phyloP scores from a whole-genome alignment of 495 filamentous ascomycete genomes.

The Penicillium robsamsonii region DNA sequence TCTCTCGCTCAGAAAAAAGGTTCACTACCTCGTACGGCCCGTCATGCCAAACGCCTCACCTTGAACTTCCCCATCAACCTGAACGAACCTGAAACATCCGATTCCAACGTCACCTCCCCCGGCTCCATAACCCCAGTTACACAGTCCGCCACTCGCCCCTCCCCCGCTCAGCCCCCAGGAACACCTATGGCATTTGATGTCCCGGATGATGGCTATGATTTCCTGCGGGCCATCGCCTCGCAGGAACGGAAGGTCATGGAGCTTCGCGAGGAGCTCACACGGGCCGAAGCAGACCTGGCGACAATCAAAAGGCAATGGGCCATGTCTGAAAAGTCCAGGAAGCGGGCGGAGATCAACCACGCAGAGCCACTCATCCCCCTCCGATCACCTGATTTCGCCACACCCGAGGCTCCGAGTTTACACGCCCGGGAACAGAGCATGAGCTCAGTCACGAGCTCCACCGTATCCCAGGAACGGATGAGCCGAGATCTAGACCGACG shows the following conservation, averaged over 20 bases:
- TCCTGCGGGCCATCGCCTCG: slow-evolving; percentile 84
- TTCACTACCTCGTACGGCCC: slow-evolving; percentile 53
- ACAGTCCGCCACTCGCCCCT: slow-evolving; percentile 33
- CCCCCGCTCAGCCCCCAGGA: slow-evolving; percentile 29
- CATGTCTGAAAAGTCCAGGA: slow-evolving; percentile 72
- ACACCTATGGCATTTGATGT: slow-evolving; percentile 47
- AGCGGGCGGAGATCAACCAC: slow-evolving; percentile 60
- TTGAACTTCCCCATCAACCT: slow-evolving; percentile 69
- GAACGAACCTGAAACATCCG: slow-evolving; percentile 29
- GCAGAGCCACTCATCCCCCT: slow-evolving; percentile 59
- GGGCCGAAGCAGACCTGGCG: slow-evolving; percentile 74
- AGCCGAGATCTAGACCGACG: slow-evolving; percentile 53
- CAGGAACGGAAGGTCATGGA: slow-evolving; percentile 94
- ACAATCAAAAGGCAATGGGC: slow-evolving; percentile 82
- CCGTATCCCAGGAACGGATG: slow-evolving; percentile 32
- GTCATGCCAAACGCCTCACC: slow-evolving; percentile 73
- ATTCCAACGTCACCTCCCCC: slow-evolving; percentile 35
- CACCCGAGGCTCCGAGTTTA: slow-evolving; percentile 17
- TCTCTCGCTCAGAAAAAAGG: slow-evolving; percentile 37
- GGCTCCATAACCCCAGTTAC: slow-evolving; percentile 39
- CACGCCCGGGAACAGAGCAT: slow-evolving; percentile 35
- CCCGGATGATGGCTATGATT: slow-evolving; percentile 61
- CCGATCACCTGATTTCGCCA: slow-evolving; percentile 37
- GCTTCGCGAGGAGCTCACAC: slow-evolving; percentile 78
- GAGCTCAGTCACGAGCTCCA: slow-evolving; percentile 32